These are phyloP conservation scores for Haplographium delicatum DNA, from an alignment of 495 filamentous ascomycete genomes.

Conservation along the genomic window DNA sequence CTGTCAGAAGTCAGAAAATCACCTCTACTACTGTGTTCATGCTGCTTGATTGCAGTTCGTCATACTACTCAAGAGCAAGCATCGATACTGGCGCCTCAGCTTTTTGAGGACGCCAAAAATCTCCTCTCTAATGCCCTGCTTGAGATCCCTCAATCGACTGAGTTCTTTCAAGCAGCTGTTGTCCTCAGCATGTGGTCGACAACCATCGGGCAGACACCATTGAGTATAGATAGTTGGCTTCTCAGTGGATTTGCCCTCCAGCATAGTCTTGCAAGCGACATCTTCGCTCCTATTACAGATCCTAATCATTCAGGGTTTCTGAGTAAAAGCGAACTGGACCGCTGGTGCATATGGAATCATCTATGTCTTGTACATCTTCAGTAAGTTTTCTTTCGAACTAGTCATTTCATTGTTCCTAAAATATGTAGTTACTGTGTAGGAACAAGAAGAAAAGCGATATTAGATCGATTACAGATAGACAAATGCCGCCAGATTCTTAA, in stretches of 20 bases:
- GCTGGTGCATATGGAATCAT: constrained; percentile 42
- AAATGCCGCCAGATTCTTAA: constrained; percentile 31
- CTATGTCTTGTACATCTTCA: constrained; percentile 41
- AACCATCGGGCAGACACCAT: constrained; percentile 40
- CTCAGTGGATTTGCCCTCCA: constrained; percentile 42
- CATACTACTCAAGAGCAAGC: constrained; percentile 38
- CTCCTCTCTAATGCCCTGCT: constrained; percentile 33
- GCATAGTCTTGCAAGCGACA: constrained; percentile 34
- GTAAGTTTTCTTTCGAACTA: constrained; percentile 6
- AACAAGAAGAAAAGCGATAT: constrained; percentile 35
- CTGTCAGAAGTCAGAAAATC: constrained; percentile 31
- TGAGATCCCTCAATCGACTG: constrained; percentile 34
- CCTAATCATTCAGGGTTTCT: constrained; percentile 7
- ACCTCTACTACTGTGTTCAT: constrained; percentile 36
- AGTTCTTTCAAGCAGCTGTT: constrained; percentile 41
- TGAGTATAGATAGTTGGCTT: constrained; percentile 45
- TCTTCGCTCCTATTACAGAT: constrained; percentile 28
- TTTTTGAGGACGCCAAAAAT: constrained; percentile 36
- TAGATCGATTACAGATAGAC: constrained; percentile 36
- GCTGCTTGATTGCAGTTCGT: constrained; percentile 40
- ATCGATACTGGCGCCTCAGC: constrained; percentile 31
- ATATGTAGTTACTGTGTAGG: constrained; percentile 34
- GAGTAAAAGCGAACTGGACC: constrained; percentile 21
- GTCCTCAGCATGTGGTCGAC: constrained; percentile 44
- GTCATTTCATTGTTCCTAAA: background rate